These are phyloP conservation scores for Pichia sp. DNA, from an alignment of 1,139 yeast genomes.

Conservation along the genomic window DNA sequence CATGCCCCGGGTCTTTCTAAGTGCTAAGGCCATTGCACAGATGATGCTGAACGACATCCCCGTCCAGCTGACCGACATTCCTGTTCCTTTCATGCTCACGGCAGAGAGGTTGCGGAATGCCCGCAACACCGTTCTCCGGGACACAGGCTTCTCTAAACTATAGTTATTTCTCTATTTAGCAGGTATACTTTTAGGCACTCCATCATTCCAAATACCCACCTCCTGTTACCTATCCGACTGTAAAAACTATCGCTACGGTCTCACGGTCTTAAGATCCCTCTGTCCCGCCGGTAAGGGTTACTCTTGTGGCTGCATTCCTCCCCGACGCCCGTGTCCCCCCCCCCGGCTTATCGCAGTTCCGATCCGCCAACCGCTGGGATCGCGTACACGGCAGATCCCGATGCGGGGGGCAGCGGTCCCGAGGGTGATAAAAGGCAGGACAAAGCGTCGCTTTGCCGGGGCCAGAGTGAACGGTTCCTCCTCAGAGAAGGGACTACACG, in stretches of 20 bases:
- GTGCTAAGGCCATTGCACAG: conserved; percentile 26
- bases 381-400: background rate
- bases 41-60: background rate
- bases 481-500: too few relatives aligned
- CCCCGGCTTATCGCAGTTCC: background rate
- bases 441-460: too few relatives aligned
- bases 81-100: background rate
- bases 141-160: background rate
- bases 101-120: background rate
- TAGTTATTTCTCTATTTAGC: background rate
- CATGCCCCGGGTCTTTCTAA: conserved; percentile 29
- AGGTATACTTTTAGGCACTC: too few relatives aligned
- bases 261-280: too few relatives aligned
- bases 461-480: too few relatives aligned
- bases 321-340: too few relatives aligned
- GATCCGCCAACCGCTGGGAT: background rate
- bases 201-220: too few relatives aligned
- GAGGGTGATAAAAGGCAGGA: background rate
- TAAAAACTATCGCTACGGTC: too few relatives aligned
- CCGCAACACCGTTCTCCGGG: background rate
- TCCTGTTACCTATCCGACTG: too few relatives aligned
- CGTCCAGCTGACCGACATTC: background rate
- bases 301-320: too few relatives aligned
- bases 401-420: background rate
- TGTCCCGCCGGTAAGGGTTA: too few relatives aligned